Evolutionary conservation across 1,284 basidiomycete species (phyloP), one percentile per base, ranked within the genome.

Genomic region (Rhodotorula sp.): DNA sequence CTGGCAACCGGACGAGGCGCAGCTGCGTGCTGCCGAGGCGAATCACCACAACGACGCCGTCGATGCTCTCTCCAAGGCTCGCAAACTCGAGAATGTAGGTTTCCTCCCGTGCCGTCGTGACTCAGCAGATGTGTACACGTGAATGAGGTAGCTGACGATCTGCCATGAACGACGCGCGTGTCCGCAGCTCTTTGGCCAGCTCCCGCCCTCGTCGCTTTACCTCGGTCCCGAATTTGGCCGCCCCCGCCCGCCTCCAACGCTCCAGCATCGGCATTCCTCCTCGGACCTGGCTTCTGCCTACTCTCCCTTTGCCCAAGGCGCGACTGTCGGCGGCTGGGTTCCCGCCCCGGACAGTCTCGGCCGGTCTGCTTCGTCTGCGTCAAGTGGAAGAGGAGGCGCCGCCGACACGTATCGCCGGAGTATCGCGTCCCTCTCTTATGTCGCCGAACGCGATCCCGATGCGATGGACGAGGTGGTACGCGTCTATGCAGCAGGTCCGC

Each of bases 1-100:
- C 8, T 46, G 20, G 47, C 46, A 23, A 14, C 39, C 39, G 46
- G 47, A 49, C 49, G 58, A 47, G 46, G n/a, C 8, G 4, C 14
- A 23, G n/a, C 23, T 5, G 20, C 26, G 31, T 1, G 58, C 31
- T 26, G 26, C 34, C 23, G n/a, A 51, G 51, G 18, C 43, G 34
- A 31, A n/a, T 8, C 48, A 49, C 23, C 49, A 56, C 3, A 54
- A 34, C 48, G 54, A 47, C 31, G 62, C 58, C 16, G 62, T 75
- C 2, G 68, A 68, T 3, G 62, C 49, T 34, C 56, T 75, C 39
- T 52, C 64, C 34, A 72, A 51, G 48, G 73, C 73, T 23, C 63
- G 73, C n/a, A 75, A 75, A 48, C 64, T 75, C 14, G 73, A 75
- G 58, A 70, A 68, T 43, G 73, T 70, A 51, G 46, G 72, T 0